A percentile compares a stretch with the other conserved stretches of the same genome.
phyloP scores from a whole-genome alignment of 495 filamentous ascomycete genomes.

The Apodospora peruviana region DNA sequence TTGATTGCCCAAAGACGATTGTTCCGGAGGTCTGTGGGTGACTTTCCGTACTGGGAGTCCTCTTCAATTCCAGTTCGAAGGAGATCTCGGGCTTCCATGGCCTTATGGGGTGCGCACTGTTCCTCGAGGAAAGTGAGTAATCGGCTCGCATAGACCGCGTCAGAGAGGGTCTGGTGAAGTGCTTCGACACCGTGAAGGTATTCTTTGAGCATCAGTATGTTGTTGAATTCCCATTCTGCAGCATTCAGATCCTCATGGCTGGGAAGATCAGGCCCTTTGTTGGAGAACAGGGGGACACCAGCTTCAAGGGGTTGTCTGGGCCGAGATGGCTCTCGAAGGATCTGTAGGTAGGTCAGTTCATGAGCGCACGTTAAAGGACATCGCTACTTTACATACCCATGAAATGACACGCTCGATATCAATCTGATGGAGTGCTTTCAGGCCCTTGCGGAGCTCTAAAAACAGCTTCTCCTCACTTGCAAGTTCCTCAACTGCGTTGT shows the following conservation, averaged over 20 bases:
- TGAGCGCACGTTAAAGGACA: neutral
- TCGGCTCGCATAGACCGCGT: conserved; percentile 50
- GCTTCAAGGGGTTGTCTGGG: conserved; percentile 7
- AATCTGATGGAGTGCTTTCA: conserved; percentile 14
- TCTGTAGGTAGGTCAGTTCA: neutral
- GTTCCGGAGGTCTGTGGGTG: conserved; percentile 81
- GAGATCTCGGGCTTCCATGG: conserved; percentile 52
- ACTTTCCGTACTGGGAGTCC: conserved; percentile 69
- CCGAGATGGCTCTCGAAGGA: neutral
- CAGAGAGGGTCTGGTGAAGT: conserved; percentile 61
- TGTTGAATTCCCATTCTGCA: conserved; percentile 19
- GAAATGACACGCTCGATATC: conserved; percentile 16
- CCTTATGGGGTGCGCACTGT: conserved; percentile 59
- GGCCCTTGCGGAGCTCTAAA: conserved; percentile 62
- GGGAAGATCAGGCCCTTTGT: conserved; percentile 42
- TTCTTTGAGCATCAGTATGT: conserved; percentile 40
- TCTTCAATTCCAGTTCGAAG: conserved; percentile 75
- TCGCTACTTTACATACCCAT: conserved; percentile 12
- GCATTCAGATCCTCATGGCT: conserved; percentile 21
- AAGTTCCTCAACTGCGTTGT: conserved; percentile 81
- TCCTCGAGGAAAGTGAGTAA: conserved; percentile 62
- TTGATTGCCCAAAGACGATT: conserved; percentile 92
- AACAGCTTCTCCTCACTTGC: conserved; percentile 85
- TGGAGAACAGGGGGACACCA: conserved; percentile 11
- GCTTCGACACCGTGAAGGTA: conserved; percentile 64